These are phyloP conservation scores for Ambrosiella cleistominuta DNA, from an alignment of 2,329 filamentous ascomycete species.

Conservation along the genomic window DNA sequence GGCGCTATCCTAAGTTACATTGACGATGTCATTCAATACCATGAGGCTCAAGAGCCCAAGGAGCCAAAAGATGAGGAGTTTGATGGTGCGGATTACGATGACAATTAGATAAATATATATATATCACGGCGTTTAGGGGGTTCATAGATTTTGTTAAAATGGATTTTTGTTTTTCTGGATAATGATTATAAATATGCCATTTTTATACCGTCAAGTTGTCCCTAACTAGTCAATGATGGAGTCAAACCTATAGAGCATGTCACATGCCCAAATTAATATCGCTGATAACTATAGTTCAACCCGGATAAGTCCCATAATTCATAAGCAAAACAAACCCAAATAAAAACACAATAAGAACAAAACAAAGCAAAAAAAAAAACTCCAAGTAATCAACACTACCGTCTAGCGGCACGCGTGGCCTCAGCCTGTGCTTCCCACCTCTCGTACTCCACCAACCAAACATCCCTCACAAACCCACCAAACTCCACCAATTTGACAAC, in stretches of 20 bases:
- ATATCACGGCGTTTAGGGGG: background rate
- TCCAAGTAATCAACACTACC: constrained; percentile 1
- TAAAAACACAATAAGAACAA: background rate
- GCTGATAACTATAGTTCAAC: too few relatives aligned
- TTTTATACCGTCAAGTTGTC: too few relatives aligned
- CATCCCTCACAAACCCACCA: constrained; percentile 29
- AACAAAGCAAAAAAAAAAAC: background rate
- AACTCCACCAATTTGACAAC: constrained; percentile 29
- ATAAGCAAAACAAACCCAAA: background rate
- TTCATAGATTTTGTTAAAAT: too few relatives aligned
- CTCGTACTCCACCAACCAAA: constrained; percentile 41
- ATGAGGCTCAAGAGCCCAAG: constrained; percentile 80
- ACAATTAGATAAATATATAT: constrained; percentile 12
- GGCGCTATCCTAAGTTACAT: constrained; percentile 74
- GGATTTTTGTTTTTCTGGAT: too few relatives aligned
- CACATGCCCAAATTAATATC: too few relatives aligned
- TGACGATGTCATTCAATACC: constrained; percentile 83
- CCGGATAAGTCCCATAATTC: too few relatives aligned
- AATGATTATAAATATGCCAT: too few relatives aligned
- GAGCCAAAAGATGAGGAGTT: constrained; percentile 51
- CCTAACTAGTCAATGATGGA: too few relatives aligned
- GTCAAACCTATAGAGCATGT: too few relatives aligned
- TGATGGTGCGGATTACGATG: constrained; percentile 24
- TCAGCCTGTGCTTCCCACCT: constrained; percentile 34
- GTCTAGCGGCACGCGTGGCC: constrained; percentile 14